A percentile compares a stretch with the other conserved stretches of the same genome.
Evolutionary conservation across 176 grass and related monocot genomes (phyloP).

Genomic region (Cocos nucifera): DNA sequence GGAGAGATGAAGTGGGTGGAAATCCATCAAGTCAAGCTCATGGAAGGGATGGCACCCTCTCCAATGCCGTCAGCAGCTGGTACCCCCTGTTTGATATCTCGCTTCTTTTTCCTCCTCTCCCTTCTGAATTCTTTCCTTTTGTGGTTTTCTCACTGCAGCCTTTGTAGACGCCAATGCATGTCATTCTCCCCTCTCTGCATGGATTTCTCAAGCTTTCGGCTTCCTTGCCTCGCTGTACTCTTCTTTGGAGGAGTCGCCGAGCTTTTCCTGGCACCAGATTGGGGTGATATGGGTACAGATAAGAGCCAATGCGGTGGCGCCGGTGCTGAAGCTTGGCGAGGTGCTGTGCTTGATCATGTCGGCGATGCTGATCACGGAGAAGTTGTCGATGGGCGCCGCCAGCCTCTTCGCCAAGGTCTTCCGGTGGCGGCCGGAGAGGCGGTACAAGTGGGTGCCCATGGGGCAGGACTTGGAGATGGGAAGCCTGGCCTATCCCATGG

Average conservation of each 20-base stretch:
- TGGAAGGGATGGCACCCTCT: no score
- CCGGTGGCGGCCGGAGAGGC: conserved; percentile 3
- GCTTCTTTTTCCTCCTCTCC: no score
- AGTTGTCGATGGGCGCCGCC: conserved; percentile 1
- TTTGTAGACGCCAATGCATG: neutral
- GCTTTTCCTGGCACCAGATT: neutral
- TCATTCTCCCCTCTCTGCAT: neutral
- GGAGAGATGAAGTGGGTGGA: no score
- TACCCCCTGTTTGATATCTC: no score
- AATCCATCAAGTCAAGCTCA: no score
- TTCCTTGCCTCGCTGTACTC: neutral
- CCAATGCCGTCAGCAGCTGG: no score
- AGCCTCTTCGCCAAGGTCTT: conserved; percentile 12
- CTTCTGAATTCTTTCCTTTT: no score
- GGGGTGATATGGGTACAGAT: neutral
- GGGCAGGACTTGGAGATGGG: neutral
- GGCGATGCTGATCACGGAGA: conserved; percentile 4
- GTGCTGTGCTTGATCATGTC: conserved; percentile 11
- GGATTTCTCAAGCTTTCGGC: neutral
- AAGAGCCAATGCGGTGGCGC: conserved; percentile 3
- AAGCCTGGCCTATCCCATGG: no score
- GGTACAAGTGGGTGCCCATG: conserved; percentile 7
- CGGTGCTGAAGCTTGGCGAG: neutral
- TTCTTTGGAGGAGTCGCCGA: no score
- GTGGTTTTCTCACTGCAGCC: no score